Percentiles rank a stretch among this genome's conserved stretches.
These are phyloP conservation scores for Kodamaea jinghongensis DNA, from an alignment of 805 yeast species.

Conservation along the genomic window DNA sequence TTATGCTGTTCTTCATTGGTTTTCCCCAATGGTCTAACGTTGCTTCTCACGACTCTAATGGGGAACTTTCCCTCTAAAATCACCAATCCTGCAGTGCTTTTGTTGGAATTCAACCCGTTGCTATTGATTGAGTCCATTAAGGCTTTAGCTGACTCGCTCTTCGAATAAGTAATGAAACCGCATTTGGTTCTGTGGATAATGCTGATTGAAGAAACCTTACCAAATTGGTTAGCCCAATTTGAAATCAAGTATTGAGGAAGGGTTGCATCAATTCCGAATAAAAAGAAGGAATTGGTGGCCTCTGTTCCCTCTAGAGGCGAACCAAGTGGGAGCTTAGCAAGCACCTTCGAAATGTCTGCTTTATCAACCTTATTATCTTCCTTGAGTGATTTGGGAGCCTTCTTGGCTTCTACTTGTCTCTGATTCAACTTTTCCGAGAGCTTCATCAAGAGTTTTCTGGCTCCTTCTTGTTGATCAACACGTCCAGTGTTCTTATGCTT, in stretches of 20 bases:
- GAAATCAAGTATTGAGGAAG: constrained; percentile 62
- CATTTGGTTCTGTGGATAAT: constrained; percentile 58
- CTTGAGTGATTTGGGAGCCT: background rate
- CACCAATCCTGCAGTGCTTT: constrained; percentile 31
- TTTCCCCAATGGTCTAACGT: constrained; percentile 39
- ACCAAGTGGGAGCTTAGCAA: constrained; percentile 65
- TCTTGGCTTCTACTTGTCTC: constrained; percentile 7
- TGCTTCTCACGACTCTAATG: constrained; percentile 56
- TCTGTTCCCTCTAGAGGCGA: constrained; percentile 49
- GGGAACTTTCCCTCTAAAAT: constrained; percentile 39
- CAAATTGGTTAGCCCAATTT: constrained; percentile 46
- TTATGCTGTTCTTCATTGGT: constrained; percentile 46
- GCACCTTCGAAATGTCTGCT: constrained; percentile 49
- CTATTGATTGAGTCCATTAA: constrained; percentile 23
- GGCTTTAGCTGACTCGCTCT: constrained; percentile 50
- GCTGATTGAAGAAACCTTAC: constrained; percentile 47
- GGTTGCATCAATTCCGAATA: constrained; percentile 70
- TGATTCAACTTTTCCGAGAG: constrained; percentile 36
- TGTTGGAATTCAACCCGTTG: constrained; percentile 26
- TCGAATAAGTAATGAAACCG: constrained; percentile 59
- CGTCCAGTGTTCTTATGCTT: constrained; percentile 16
- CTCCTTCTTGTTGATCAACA: constrained; percentile 26
- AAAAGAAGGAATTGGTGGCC: constrained; percentile 56
- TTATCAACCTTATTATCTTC: constrained; percentile 19
- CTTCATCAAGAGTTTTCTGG: constrained; percentile 50